These are phyloP conservation scores for Fomitopsis pulvina DNA, from an alignment of 768 basidiomycete genomes.

Conservation along the genomic window DNA sequence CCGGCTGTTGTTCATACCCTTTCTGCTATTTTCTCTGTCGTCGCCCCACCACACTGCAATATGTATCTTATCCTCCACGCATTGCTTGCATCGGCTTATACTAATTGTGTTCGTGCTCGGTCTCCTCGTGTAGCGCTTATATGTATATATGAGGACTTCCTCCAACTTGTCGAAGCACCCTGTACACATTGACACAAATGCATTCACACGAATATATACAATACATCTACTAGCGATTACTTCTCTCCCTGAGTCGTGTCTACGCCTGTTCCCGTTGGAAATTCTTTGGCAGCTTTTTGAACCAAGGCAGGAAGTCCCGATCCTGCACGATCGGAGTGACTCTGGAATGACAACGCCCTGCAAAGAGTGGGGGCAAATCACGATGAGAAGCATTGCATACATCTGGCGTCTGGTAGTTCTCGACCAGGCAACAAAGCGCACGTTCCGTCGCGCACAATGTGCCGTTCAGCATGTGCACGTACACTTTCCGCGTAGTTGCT, in stretches of 20 bases:
- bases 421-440: constrained; percentile 94
- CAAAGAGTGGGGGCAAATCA: not conserved
- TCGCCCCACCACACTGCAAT: constrained; percentile 12
- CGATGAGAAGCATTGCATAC: too few relatives aligned
- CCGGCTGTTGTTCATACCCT: constrained; percentile 15
- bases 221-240: not conserved
- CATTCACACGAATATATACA: not conserved
- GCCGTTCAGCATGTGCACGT: constrained; percentile 99
- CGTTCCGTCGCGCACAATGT: constrained; percentile 97
- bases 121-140: constrained; percentile 4
- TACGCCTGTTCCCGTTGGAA: constrained; percentile 66
- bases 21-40: constrained; percentile 4
- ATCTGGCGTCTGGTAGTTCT: constrained; percentile 95
- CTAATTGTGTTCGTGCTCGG: constrained; percentile 2
- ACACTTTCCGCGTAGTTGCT: constrained; percentile 86
- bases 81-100: constrained; percentile 13
- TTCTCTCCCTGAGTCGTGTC: not conserved
- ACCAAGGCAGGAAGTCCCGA: constrained; percentile 80
- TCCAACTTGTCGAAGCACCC: not conserved
- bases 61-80: constrained; percentile 24
- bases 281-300: constrained; percentile 73
- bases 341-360: constrained; percentile 91
- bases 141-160: not conserved
- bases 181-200: not conserved
- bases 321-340: constrained; percentile 89